Evolutionary conservation across 108 stramenopile genomes (phyloP).

Genomic region (Schizochytrium sp.): DNA sequence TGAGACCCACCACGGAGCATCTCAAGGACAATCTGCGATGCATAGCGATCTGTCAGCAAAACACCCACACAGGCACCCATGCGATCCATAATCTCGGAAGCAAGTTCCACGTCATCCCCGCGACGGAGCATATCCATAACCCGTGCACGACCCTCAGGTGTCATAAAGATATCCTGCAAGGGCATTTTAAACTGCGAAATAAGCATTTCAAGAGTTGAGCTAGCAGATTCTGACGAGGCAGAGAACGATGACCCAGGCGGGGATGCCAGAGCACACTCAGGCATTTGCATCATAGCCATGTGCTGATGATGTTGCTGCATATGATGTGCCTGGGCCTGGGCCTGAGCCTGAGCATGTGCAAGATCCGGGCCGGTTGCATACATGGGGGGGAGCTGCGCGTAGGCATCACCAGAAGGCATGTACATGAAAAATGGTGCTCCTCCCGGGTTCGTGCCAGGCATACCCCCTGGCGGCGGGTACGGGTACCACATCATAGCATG

Average conservation of each 20-base stretch:
- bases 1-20: background rate
- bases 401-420: constrained; percentile 21
- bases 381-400: constrained; percentile 28
- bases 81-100: background rate
- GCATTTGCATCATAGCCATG: constrained; percentile 25
- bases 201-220: background rate
- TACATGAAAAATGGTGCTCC: constrained; percentile 22
- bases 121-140: constrained; percentile 1
- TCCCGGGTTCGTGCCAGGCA: background rate
- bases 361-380: background rate
- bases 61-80: constrained; percentile 15
- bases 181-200: background rate
- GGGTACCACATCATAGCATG: constrained; percentile 20
- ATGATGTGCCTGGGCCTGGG: background rate
- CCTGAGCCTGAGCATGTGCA: background rate
- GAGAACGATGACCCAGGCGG: too few species aligned
- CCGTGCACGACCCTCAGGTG: background rate
- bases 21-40: constrained; percentile 12
- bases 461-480: background rate
- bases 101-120: background rate
- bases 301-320: background rate
- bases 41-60: background rate
- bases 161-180: background rate
- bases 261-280: background rate
- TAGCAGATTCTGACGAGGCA: background rate